Conservation (phyloP, 768 basidiomycete species). For the Xerocomus brunneocitrinus region DNA sequence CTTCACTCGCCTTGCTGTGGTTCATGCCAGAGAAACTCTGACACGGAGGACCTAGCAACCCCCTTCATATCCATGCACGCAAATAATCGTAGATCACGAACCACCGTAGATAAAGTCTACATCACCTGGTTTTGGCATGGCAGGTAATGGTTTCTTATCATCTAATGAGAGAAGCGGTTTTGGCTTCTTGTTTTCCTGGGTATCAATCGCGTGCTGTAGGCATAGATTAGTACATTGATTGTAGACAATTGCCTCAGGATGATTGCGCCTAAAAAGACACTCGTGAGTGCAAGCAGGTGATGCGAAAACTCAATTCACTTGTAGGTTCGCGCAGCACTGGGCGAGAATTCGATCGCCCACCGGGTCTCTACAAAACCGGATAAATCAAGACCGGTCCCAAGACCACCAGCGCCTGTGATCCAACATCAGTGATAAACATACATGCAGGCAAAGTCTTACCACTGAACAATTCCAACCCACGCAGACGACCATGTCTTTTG, state of each 20-base stretch:
- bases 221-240: slow-evolving; percentile 61
- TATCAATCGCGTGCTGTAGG: slow-evolving; percentile 54
- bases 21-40: slow-evolving; percentile 69
- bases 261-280: slow-evolving; percentile 48
- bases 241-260: slow-evolving; percentile 55
- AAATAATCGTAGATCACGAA: slow-evolving; percentile 27
- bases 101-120: slow-evolving; percentile 75
- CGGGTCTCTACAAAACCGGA: slow-evolving; percentile 58
- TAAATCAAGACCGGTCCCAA: slow-evolving; percentile 62
- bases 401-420: slow-evolving; percentile 63
- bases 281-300: background rate
- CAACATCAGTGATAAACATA: background rate
- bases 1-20: slow-evolving; percentile 45
- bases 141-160: slow-evolving; percentile 34
- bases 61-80: background rate
- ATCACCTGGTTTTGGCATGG: slow-evolving; percentile 54
- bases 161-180: slow-evolving; percentile 39
- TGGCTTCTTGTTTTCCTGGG: slow-evolving; percentile 38
- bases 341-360: slow-evolving; percentile 66
- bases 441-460: slow-evolving; percentile 36
- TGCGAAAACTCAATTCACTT: slow-evolving; percentile 35
- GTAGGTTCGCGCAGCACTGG: slow-evolving; percentile 61
- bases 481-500: slow-evolving; percentile 40
- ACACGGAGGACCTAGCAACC: slow-evolving; percentile 61
- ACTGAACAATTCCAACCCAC: slow-evolving; percentile 64